These are phyloP conservation scores for Phyllosticta capitalensis DNA, from an alignment of 2,329 filamentous ascomycete species.

Conservation along the genomic window DNA sequence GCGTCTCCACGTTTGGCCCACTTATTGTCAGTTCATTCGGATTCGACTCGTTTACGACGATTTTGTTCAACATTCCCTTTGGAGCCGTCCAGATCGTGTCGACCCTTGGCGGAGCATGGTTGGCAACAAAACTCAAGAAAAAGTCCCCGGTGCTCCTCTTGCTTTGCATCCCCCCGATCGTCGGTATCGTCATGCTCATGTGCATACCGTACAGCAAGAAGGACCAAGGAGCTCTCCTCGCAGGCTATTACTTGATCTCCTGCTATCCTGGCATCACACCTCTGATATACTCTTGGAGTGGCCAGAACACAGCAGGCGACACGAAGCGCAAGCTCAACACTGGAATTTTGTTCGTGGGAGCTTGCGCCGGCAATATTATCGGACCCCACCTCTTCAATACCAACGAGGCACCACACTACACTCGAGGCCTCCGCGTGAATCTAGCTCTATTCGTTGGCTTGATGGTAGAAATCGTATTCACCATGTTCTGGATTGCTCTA, in stretches of 20 bases:
- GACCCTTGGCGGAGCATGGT: conserved; percentile 48
- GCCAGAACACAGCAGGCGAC: conserved; percentile 57
- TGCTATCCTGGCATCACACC: conserved; percentile 53
- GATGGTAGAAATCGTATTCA: conserved; percentile 40
- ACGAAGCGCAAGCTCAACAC: conserved; percentile 61
- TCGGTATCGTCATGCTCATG: conserved; percentile 47
- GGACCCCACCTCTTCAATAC: conserved; percentile 56
- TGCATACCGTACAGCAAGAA: conserved; percentile 37
- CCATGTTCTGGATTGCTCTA: conserved; percentile 40
- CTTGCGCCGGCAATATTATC: conserved; percentile 56
- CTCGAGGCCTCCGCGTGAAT: conserved; percentile 49
- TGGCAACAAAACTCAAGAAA: conserved; percentile 44
- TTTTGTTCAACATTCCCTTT: conserved; percentile 53
- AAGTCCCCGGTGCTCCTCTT: conserved; percentile 48
- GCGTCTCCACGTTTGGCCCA: conserved; percentile 50
- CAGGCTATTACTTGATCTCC: conserved; percentile 51
- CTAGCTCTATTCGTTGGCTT: conserved; percentile 52
- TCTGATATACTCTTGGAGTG: conserved; percentile 51
- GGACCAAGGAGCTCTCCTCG: conserved; percentile 43
- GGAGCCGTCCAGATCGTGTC: conserved; percentile 51
- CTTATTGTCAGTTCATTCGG: conserved; percentile 51
- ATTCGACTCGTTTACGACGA: conserved; percentile 46
- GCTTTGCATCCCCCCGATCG: conserved; percentile 48
- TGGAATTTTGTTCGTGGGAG: conserved; percentile 54
- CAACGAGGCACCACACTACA: conserved; percentile 49